A percentile compares a stretch with the other conserved stretches of the same genome.
Conservation (phyloP, 768 basidiomycete genomes). For the Tulasnella sp. region DNA sequence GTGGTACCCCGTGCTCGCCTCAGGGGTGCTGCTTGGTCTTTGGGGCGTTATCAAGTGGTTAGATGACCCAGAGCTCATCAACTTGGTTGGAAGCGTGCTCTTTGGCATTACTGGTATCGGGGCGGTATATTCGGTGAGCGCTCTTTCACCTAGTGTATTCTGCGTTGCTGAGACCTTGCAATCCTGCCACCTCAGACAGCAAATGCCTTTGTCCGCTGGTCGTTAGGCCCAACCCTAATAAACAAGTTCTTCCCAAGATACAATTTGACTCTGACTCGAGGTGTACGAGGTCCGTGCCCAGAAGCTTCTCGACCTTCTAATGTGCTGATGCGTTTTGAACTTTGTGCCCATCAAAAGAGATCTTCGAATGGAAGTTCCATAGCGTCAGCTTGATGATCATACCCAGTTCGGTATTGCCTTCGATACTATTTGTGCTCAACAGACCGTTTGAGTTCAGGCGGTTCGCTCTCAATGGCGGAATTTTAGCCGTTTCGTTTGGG, state of each 20-base stretch:
- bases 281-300: background rate
- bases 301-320: background rate
- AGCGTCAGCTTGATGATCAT: background rate
- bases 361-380: constrained; percentile 11
- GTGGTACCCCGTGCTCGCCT: constrained; percentile 43
- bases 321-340: background rate
- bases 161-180: background rate
- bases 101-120: constrained; percentile 6
- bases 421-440: background rate
- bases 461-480: constrained; percentile 63
- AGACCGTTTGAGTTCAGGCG: background rate
- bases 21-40: constrained; percentile 56
- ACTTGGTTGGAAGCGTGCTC: constrained; percentile 1
- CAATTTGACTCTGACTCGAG: constrained; percentile 4
- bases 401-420: constrained; percentile 18
- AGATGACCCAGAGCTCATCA: constrained; percentile 35
- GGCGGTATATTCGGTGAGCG: constrained; percentile 11
- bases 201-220: background rate
- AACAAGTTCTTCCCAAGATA: constrained; percentile 6
- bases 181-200: background rate
- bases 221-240: background rate
- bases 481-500: constrained; percentile 67
- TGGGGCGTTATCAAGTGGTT: constrained; percentile 66
- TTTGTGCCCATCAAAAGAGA: background rate
- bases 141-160: background rate